Conservation (phyloP, 192 early-diverging fungal species). For the Mortierella antarctica region DNA sequence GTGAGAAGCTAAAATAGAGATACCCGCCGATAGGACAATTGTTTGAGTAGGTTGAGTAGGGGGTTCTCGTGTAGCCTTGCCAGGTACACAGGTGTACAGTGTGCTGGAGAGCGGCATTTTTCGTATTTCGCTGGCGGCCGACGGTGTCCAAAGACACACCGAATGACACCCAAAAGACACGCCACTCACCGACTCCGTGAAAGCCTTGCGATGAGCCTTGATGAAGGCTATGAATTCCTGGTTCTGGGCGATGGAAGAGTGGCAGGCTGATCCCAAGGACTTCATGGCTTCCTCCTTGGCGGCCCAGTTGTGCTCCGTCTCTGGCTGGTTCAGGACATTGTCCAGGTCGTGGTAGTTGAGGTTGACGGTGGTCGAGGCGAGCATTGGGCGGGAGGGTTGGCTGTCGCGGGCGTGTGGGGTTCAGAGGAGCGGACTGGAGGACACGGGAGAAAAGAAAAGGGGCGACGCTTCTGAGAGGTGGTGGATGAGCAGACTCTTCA, state of each 20-base stretch:
- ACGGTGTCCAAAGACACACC: background rate
- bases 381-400: conserved; percentile 5
- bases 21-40: background rate
- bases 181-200: conserved; percentile 32
- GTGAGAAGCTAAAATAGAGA: conserved; percentile 65
- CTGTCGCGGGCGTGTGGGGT: background rate
- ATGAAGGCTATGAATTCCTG: conserved; percentile 40
- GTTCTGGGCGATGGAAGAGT: conserved; percentile 34
- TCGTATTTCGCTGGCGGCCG: background rate
- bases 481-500: background rate
- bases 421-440: background rate
- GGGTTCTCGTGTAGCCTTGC: too few relatives aligned
- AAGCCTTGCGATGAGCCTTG: conserved; percentile 44
- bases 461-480: background rate
- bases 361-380: conserved; percentile 6
- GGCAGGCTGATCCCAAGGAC: conserved; percentile 31
- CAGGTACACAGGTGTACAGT: too few relatives aligned
- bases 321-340: conserved; percentile 41
- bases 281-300: conserved; percentile 47
- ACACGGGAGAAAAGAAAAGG: conserved; percentile 6
- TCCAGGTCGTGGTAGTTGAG: conserved; percentile 53
- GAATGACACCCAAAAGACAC: background rate
- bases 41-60: conserved; percentile 2
- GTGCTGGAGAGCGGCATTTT: too few relatives aligned
- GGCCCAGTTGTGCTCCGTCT: conserved; percentile 54